Evolutionary conservation across 257 asterid genomes (phyloP), one percentile per base, ranked within the genome.

Genomic region (Linderniella brevidens): DNA sequence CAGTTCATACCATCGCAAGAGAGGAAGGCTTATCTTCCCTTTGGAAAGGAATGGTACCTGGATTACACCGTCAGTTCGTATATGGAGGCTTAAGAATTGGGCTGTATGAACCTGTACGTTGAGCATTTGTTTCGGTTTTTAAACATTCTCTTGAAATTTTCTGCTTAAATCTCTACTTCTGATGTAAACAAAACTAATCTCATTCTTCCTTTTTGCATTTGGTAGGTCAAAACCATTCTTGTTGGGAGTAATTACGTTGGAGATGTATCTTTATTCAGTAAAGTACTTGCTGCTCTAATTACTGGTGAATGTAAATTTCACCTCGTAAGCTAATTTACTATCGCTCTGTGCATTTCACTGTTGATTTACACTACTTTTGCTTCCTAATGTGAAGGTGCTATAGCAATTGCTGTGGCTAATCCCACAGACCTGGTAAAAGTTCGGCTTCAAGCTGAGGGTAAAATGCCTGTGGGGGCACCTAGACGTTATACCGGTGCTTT

Each of bases 381-480:
- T 18, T 65, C 46, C 66, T 58, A 41, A 50, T 64, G 48, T 20
- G 58, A 49, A 86, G 96, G 96, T 74, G 94, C 96, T 61, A 67
- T 86, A 55, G 96, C 94, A 58, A 86, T 86, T 61, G 46, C 61
- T n/a, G 90, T 86, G 66, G 96, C 96, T 48, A 86, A 82, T 79
- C 96, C 96, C 35, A 86, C 96, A 42, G 96, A 86, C 75, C 94
- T 86, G 38, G 96, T 86, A 56, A 82, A 86, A 71, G 78, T 82
- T 70, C 84, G 96, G 51, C 96, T 86, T 64, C 96, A 86, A 69
- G 82, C 94, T 49, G 96, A 86, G 70, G 90, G 93, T 19, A 86
- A 79, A 72, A 56, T 72, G 54, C 76, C 90, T 12, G 50, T 68
- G 57, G 94, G 94, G 62, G 74, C 51, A 32, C 69, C 72, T 18